Evolutionary conservation across 768 basidiomycete species (phyloP).

Genomic region (Rhodotorula kratochvilovae): DNA sequence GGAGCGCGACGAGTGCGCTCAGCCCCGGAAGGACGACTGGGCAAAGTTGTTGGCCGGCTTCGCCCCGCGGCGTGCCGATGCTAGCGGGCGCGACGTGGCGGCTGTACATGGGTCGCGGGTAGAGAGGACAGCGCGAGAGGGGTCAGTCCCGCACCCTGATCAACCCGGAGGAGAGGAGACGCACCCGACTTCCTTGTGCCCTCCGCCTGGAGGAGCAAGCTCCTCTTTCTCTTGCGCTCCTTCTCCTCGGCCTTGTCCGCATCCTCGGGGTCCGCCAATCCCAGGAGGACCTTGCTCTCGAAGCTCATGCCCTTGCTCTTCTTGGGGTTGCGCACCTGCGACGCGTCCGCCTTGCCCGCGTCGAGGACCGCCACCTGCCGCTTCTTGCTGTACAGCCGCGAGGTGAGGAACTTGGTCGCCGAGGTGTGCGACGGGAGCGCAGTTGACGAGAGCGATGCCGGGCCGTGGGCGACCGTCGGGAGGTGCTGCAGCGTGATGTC

Average conservation of each 20-base stretch:
- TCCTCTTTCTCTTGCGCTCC: constrained; percentile 32
- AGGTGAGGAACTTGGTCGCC: constrained; percentile 36
- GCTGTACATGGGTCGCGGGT: constrained; percentile 8
- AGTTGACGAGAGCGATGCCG: constrained; percentile 30
- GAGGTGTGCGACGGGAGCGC: constrained; percentile 29
- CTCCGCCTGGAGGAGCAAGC: constrained; percentile 28
- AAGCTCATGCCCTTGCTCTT: constrained; percentile 25
- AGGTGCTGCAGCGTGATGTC: constrained; percentile 35
- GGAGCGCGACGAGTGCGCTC: neutral
- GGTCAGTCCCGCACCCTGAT: too few species aligned
- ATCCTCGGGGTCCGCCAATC: constrained; percentile 22
- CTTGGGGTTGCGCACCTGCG: constrained; percentile 22
- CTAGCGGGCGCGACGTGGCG: constrained; percentile 9
- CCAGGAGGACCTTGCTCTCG: constrained; percentile 35
- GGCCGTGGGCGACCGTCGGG: neutral
- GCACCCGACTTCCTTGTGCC: constrained; percentile 30
- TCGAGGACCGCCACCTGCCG: constrained; percentile 32
- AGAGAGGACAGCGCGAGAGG: neutral
- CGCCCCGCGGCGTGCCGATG: constrained; percentile 14
- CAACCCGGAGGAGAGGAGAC: too few species aligned
- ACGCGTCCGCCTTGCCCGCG: neutral
- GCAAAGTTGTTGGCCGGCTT: constrained; percentile 25
- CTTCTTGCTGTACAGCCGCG: constrained; percentile 36
- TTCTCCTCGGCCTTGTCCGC: constrained; percentile 17
- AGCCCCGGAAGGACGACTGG: constrained; percentile 16